Conservation (phyloP, 805 yeast genomes). For the Saccharomycopsis fermentans region DNA sequence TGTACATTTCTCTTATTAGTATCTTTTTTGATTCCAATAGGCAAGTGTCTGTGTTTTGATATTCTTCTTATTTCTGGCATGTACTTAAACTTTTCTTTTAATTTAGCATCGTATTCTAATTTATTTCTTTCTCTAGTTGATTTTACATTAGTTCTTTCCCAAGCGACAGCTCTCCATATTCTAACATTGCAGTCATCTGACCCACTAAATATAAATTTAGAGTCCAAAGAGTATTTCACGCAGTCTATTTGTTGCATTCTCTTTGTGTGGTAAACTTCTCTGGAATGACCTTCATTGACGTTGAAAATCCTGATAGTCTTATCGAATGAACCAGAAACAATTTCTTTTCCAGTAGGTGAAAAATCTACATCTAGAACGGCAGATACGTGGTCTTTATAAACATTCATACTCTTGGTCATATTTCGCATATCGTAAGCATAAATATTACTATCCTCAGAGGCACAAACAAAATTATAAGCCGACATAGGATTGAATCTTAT, state of each 20-base stretch:
- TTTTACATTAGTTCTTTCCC: constrained; percentile 74
- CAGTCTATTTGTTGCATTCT: constrained; percentile 94
- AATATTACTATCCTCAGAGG: constrained; percentile 88
- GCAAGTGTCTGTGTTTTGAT: constrained; percentile 85
- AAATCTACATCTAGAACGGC: constrained; percentile 93
- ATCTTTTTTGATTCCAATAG: constrained; percentile 80
- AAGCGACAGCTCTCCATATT: constrained; percentile 83
- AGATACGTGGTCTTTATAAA: constrained; percentile 90
- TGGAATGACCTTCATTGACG: constrained; percentile 74
- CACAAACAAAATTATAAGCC: constrained; percentile 86
- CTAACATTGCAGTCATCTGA: constrained; percentile 95
- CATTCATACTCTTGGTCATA: constrained; percentile 67
- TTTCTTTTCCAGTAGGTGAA: constrained; percentile 93
- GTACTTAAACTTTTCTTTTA: constrained; percentile 84
- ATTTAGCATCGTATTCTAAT: constrained; percentile 81
- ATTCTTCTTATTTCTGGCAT: constrained; percentile 96
- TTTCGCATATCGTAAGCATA: constrained; percentile 96
- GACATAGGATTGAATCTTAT: constrained; percentile 97
- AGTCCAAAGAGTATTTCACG: constrained; percentile 78
- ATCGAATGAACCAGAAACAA: constrained; percentile 93
- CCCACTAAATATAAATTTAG: constrained; percentile 78
- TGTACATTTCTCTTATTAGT: constrained; percentile 76
- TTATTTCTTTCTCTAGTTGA: constrained; percentile 71
- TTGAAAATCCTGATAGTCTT: constrained; percentile 79
- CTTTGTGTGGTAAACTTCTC: constrained; percentile 93